Conservation (phyloP, 345 rosid genomes). For the Pugionium cornutum region DNA sequence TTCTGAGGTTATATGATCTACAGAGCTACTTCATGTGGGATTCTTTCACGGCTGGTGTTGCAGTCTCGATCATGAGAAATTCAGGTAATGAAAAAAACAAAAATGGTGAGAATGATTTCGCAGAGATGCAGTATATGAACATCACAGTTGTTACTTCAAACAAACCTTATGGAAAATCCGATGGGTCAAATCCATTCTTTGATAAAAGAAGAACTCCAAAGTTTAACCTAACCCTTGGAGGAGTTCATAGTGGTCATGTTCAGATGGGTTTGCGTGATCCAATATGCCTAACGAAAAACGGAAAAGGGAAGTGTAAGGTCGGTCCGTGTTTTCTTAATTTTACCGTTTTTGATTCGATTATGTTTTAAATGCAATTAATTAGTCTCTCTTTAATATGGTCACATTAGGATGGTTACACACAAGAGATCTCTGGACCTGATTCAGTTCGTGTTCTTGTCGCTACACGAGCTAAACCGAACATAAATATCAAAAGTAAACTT, state of each 20-base stretch:
- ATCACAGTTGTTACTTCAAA: conserved; percentile 84
- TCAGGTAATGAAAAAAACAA: conserved; percentile 27
- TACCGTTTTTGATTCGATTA: not conserved
- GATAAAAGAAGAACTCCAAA: conserved; percentile 58
- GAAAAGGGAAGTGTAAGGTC: conserved; percentile 87
- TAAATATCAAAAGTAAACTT: conserved; percentile 50
- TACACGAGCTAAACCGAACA: conserved; percentile 62
- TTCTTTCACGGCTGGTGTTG: conserved; percentile 80
- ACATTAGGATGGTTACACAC: conserved; percentile 79
- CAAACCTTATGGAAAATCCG: conserved; percentile 64
- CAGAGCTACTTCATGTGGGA: conserved; percentile 97
- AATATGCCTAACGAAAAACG: conserved; percentile 51
- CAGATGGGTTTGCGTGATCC: conserved; percentile 74
- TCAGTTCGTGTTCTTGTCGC: conserved; percentile 82
- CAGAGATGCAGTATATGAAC: conserved; percentile 86
- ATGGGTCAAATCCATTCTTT: conserved; percentile 83
- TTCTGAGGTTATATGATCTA: not conserved
- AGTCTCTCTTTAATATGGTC: too few relatives aligned
- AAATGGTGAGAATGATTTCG: conserved; percentile 66
- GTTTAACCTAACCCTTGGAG: conserved; percentile 56
- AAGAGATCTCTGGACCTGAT: conserved; percentile 56
- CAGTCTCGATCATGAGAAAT: conserved; percentile 68
- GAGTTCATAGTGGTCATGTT: conserved; percentile 89
- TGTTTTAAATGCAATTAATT: not conserved
- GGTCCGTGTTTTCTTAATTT: conserved; percentile 44